These are phyloP conservation scores for Raffaelea deltoideospora DNA, from an alignment of 2,329 filamentous ascomycete species.

Conservation along the genomic window DNA sequence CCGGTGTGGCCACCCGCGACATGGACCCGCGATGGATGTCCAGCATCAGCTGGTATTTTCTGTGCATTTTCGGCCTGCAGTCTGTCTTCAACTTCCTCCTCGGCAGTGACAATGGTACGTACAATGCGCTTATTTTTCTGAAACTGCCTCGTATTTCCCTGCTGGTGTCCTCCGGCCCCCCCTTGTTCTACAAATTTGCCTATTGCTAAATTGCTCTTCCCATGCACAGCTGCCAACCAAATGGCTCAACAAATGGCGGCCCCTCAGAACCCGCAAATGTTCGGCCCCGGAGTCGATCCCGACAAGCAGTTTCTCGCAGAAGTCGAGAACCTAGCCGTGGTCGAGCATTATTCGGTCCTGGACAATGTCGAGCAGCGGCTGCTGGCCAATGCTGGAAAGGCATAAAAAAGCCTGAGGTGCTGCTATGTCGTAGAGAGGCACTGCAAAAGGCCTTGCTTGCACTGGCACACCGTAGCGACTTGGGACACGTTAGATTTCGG, in stretches of 20 bases:
- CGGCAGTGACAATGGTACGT: slow-evolving; percentile 84
- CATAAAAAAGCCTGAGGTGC: too few relatives aligned
- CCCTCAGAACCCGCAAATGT: slow-evolving; percentile 56
- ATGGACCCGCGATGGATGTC: slow-evolving; percentile 98
- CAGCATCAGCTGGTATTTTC: slow-evolving; percentile 95
- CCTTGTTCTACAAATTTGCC: background rate
- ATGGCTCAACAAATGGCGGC: slow-evolving; percentile 81
- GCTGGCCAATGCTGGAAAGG: slow-evolving; percentile 31
- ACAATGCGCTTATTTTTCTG: background rate
- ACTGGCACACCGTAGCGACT: too few relatives aligned
- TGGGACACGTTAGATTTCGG: too few relatives aligned
- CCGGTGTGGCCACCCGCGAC: slow-evolving; percentile 86
- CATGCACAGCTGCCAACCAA: slow-evolving; percentile 61
- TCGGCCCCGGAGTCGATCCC: slow-evolving; percentile 83
- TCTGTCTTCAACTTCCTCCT: slow-evolving; percentile 95
- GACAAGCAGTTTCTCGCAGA: slow-evolving; percentile 90
- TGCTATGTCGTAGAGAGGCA: too few relatives aligned
- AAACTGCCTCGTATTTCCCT: too few relatives aligned
- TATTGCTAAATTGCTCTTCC: too few relatives aligned
- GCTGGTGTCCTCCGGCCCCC: too few relatives aligned
- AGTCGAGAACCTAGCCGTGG: slow-evolving; percentile 87
- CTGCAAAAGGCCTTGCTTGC: too few relatives aligned
- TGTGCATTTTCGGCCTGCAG: slow-evolving; percentile 92
- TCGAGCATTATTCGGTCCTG: slow-evolving; percentile 85
- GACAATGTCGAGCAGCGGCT: slow-evolving; percentile 79